Evolutionary conservation across 768 basidiomycete genomes (phyloP), one percentile per base, ranked within the genome.

Genomic region (Scleroderma bovista): DNA sequence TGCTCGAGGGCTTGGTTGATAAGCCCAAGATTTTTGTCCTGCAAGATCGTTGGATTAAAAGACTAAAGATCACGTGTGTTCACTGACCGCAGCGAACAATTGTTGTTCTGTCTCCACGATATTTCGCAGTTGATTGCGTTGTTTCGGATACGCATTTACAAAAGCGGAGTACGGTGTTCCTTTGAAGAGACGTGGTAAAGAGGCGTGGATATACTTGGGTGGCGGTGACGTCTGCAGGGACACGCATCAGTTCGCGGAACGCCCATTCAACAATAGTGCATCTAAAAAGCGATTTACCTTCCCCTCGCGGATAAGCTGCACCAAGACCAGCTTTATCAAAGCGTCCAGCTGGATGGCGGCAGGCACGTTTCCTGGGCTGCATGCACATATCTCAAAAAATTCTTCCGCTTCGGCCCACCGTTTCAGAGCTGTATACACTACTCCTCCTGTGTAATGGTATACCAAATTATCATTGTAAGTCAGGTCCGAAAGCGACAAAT

Each of bases 401-500:
- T 89, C 85, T 50, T 82, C 80, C 0, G 92, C 88, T 9, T 83
- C 75, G 2, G 70, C 57, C 81, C 84, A 93, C 16, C 72, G 72
- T 57, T 82, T 81, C 38, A 88, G 71, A 0, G 80, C 80, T 9
- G 73, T 68, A 1, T 85, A 72, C 1, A 76, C 77, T n/a, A 88
- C 71, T 1, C 89, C 92, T 3, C 85, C 90, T 2, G 80, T 71
- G 64, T 93, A 92, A 71, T 93, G 88, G 62, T 93, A 93, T n/a
- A 78, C 68, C 20, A 95, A 74, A 58, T 86, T 86, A 64, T 93
- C 92, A 55, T 78, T 82, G 68, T 90, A 92, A 29, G 65, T 68
- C 47, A 94, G 69, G 52, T 90, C 86, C 7, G 79, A 80, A n/a
- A 78, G 63, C 0, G 62, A 54, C 2, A 69, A 74, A 62, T 85